Percentiles rank a stretch among this genome's conserved stretches.
phyloP scores from a whole-genome alignment of 2,329 filamentous ascomycete species.

The Sclerotinia nivalis region DNA sequence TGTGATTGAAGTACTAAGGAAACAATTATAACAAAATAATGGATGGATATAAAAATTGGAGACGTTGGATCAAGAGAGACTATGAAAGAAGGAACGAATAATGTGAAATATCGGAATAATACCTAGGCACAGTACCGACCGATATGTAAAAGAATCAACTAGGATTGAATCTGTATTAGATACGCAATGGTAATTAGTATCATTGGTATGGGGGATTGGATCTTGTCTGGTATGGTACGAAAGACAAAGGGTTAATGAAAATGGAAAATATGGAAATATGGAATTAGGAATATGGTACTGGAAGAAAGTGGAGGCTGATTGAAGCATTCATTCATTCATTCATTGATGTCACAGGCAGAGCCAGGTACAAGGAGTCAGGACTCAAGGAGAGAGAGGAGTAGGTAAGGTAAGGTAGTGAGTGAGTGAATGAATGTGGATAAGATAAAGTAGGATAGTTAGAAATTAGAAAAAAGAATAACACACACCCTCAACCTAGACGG shows the following conservation, averaged over 20 bases:
- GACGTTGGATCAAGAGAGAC: slow-evolving; percentile 4
- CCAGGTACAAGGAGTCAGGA: slow-evolving; percentile 15
- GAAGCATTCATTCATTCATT: slow-evolving; percentile 13
- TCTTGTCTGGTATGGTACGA: slow-evolving; percentile 12
- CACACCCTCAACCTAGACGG: background rate
- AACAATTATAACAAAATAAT: slow-evolving; percentile 16
- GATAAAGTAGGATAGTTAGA: background rate
- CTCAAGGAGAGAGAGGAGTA: background rate
- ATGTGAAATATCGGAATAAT: slow-evolving; percentile 19
- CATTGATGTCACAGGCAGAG: slow-evolving; percentile 26
- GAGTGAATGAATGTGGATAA: slow-evolving; percentile 7
- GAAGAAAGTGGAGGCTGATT: slow-evolving; percentile 20
- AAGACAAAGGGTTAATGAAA: slow-evolving; percentile 17
- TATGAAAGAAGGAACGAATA: slow-evolving; percentile 18
- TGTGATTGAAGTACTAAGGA: slow-evolving; percentile 2
- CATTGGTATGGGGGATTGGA: slow-evolving; percentile 8
- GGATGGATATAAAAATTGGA: slow-evolving; percentile 18
- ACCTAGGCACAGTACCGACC: slow-evolving; percentile 12
- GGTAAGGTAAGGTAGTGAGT: background rate
- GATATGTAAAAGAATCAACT: slow-evolving; percentile 17
- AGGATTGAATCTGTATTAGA: slow-evolving; percentile 17
- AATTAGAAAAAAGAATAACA: background rate
- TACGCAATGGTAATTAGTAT: slow-evolving; percentile 17
- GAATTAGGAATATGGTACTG: background rate
- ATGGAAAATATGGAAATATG: slow-evolving; percentile 9